Percentiles rank a stretch among this genome's conserved stretches.
Evolutionary conservation across 192 early-diverging fungal genomes (phyloP).

Genomic region (Allomyces javanicus): DNA sequence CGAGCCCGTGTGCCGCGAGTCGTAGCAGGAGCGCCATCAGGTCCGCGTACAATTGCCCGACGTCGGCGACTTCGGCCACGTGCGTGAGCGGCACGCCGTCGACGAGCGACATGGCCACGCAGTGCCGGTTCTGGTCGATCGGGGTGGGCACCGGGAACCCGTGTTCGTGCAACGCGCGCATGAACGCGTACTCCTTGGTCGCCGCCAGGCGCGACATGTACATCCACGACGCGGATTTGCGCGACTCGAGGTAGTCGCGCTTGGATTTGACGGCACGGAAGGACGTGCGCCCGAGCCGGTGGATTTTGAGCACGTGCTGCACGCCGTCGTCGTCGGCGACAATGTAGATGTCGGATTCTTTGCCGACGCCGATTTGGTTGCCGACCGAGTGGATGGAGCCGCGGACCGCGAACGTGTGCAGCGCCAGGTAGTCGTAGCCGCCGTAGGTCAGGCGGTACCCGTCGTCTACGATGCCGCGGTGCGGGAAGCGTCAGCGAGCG

Average conservation of each 20-base stretch:
- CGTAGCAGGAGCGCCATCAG: conserved; percentile 94
- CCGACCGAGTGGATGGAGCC: conserved; percentile 82
- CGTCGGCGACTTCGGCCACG: conserved; percentile 61
- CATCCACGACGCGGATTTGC: conserved; percentile 94
- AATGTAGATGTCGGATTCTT: conserved; percentile 98
- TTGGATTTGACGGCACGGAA: conserved; percentile 95
- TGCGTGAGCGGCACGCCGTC: conserved; percentile 88
- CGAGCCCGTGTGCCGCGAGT: conserved; percentile 80
- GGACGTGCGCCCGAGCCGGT: conserved; percentile 84
- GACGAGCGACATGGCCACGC: conserved; percentile 88
- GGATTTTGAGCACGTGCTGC: conserved; percentile 88
- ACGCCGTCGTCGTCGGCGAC: conserved; percentile 80
- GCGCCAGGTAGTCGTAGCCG: conserved; percentile 96
- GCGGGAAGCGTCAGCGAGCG: no score
- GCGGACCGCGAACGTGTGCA: conserved; percentile 76
- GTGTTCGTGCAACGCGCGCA: conserved; percentile 89
- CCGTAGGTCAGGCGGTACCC: conserved; percentile 96
- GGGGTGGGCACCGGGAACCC: conserved; percentile 92
- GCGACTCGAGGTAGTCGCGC: conserved; percentile 86
- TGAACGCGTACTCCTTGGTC: conserved; percentile 96
- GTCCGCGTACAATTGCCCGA: conserved; percentile 77
- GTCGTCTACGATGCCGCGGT: conserved; percentile 36
- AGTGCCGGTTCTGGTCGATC: conserved; percentile 82
- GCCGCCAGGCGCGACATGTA: conserved; percentile 97
- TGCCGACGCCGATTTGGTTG: conserved; percentile 98